Evolutionary conservation across 805 yeast species (phyloP), one percentile per base, ranked within the genome.

Genomic region (Clavispora fructus): DNA sequence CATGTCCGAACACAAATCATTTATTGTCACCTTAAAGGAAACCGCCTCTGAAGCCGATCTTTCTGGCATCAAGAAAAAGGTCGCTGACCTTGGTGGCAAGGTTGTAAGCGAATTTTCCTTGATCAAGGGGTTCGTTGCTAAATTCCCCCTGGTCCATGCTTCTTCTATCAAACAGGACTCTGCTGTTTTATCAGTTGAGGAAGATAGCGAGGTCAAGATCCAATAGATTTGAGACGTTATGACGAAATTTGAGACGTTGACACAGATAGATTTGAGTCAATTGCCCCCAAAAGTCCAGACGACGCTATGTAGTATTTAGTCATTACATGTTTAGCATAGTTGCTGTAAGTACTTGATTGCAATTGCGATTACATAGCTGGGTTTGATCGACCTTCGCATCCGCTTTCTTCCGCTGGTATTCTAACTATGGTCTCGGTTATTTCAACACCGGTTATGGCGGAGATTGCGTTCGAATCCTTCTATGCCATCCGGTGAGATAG

Each of bases 111-210:
- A 83, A 52, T 83, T 74, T 62, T 65, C 73, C 43, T 68, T 84
- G 60, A 82, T 84, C 67, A 84, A 83, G 66, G 90, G 88, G 0
- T 82, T 79, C 57, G 69, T 78, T 59, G 77, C 78, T 47, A 78
- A 79, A 56, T 63, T 85, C 50, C 89, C 90, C 38, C 63, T 70
- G 6, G 48, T 73, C 51, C 83, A 79, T 53, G 69, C 77, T 31
- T 60, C 64, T 19, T 53, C 78, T n/a, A 61, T 84, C 54, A 62
- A 69, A 52, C 57, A 62, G 37, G 74, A 79, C 57, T 77, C 75
- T 27, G 74, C 71, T 41, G 82, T 85, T 53, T 75, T 78, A 41
- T 65, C 73, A 35, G 69, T 83, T 52, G 91, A 85, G 63, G 88
- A 80, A 60, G 91, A 85, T 61, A 68, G 75, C 58, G 85, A 79